Base-by-base conservation (phyloP, 768 basidiomycete genomes). In the Hygrocybe punicea region DNA sequence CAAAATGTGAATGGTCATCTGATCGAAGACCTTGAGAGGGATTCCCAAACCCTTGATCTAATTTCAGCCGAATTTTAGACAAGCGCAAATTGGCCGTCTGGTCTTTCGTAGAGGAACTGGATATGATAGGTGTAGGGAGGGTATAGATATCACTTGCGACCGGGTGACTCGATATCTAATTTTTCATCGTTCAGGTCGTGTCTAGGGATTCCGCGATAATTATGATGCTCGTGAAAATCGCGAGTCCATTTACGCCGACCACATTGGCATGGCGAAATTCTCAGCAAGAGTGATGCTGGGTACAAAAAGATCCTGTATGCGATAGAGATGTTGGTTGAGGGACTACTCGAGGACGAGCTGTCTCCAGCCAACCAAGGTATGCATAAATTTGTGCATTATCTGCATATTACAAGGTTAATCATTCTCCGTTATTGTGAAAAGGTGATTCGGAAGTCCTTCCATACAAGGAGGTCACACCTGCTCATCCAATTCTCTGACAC, bases 191-290 rank as follows among this genome's bases (percentile, higher is more conserved):
- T 25, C n/a, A 48, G 47, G 47, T 48, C 14, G 47, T 48, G 24
- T 17, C 4, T 25, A 6, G 17, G 11, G 47, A 48, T 29, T 48
- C 47, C 3, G 47, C 47, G 5, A 17, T 48, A 13, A 48, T 48
- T 25, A n/a, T 17, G 47, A 48, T 25, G 47, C 47, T 4, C 17
- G n/a, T 25, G 47, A 48, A 48, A 48, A 16, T 19, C 24, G 17
- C 16, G 47, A 21, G 47, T 48, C 47, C 14, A 48, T 48, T 48
- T n/a, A 48, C 25, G 47, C 47, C 19, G 47, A 48, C 21, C 47
- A 48, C 47, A 16, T 5, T 13, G 47, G 47, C 4, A 48, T 48
- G 47, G 24, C 25, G n/a, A 48, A 48, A n/a, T 48, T 48, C 25
- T 21, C 47, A 48, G 17, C 4, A 3, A 3, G 47, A 48, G 25